Evolutionary conservation across 2,329 filamentous ascomycete genomes (phyloP), one percentile per base, ranked within the genome.

Genomic region (Sordariomycetes sp.): DNA sequence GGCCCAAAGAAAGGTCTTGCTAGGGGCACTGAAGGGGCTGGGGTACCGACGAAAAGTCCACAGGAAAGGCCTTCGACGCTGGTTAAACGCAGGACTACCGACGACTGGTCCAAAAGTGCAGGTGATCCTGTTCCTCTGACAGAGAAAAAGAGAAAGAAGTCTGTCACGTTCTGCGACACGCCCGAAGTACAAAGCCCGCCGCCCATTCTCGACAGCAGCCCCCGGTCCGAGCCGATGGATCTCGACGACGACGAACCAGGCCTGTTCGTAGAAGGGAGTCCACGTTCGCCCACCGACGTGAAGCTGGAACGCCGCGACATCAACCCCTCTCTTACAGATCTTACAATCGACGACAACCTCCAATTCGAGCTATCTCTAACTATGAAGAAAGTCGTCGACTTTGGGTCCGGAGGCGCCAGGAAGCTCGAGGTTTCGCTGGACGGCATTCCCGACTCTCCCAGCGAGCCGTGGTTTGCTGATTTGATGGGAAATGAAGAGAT

Each of bases 401-500:
- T 62, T 24, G 61, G 61, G 3, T 55, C 61, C 3, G 22, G 28
- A 20, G 58, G 51, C 11, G 56, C 46, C 43, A 59, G 37, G n/a
- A 46, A 57, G 11, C 18, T 62, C 12, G 35, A 58, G 51, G 58
- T 62, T 48, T 55, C 48, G 2, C 60, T 62, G 16, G 61, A 62
- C 12, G 61, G 58, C 10, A 56, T 62, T 10, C 53, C 28, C 22
- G 34, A 34, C 16, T 59, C 12, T 46, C 54, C 37, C 6, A 20
- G 50, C 22, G 51, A 55, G 20, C 40, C 61, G 18, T 73, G 70
- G 70, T 58, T 68, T 16, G 32, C 59, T 1, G 58, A 61, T 6
- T 65, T 75, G 14, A 60, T 64, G 22, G 54, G 57, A 1, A 58
- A 66, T 43, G 58, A 64, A 20, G 56, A 46, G 0, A 28, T 75